Conservation (phyloP, 148 eudicot species). For the Rhododendron simsii region DNA sequence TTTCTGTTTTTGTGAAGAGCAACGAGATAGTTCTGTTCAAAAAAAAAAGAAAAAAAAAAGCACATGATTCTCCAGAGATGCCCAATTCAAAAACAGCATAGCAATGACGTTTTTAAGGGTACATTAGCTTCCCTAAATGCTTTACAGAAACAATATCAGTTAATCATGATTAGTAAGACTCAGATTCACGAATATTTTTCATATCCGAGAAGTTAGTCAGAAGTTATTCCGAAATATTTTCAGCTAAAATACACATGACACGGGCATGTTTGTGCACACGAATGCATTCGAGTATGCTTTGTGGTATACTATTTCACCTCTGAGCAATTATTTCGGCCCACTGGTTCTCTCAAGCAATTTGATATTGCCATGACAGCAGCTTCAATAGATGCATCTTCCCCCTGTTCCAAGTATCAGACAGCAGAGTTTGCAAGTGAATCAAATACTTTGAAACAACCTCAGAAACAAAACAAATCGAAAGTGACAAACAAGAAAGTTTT, state of each 20-base stretch:
- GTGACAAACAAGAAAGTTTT: not conserved
- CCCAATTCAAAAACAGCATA: not conserved
- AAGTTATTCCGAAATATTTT: not conserved
- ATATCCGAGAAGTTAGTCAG: not conserved
- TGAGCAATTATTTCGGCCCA: conserved; percentile 79
- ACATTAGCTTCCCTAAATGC: not conserved
- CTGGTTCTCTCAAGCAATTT: conserved; percentile 79
- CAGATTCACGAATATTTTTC: not conserved
- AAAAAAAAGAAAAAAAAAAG: not conserved
- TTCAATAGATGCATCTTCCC: conserved; percentile 91
- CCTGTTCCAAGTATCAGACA: conserved; percentile 31
- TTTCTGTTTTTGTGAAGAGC: no score
- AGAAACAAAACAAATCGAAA: not conserved
- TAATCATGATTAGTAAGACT: not conserved
- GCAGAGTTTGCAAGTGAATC: not conserved
- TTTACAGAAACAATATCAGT: not conserved
- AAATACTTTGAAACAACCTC: not conserved
- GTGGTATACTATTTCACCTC: conserved; percentile 46
- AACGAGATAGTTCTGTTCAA: no score
- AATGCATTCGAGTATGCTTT: not conserved
- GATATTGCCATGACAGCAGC: conserved; percentile 90
- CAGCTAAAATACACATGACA: not conserved
- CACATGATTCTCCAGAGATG: not conserved
- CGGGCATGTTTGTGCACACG: not conserved
- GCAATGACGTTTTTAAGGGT: not conserved